These are phyloP conservation scores for Arctostaphylos glauca DNA, from an alignment of 148 eudicot genomes.

Conservation along the genomic window DNA sequence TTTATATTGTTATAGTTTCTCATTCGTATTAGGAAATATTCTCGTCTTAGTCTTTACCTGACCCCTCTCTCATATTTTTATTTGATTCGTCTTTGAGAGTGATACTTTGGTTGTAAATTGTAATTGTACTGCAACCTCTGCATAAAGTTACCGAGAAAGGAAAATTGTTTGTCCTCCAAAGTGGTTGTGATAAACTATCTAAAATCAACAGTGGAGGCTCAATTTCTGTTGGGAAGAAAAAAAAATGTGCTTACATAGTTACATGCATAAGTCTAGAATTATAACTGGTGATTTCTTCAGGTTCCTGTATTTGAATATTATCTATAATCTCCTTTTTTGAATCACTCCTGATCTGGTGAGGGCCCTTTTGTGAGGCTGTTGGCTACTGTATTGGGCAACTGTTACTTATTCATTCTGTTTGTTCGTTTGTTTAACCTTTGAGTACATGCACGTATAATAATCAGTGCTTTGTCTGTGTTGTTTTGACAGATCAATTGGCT, in stretches of 20 bases:
- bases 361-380: neutral
- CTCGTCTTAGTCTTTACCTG: too few relatives aligned
- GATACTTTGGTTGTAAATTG: neutral
- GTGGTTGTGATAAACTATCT: neutral
- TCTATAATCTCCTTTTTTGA: neutral
- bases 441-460: neutral
- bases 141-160: neutral
- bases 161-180: neutral
- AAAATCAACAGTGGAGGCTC: neutral
- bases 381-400: neutral
- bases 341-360: neutral
- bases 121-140: neutral
- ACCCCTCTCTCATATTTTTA: neutral
- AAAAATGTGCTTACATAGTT: neutral
- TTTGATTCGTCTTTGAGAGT: neutral
- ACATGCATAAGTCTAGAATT: neutral
- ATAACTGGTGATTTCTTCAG: neutral
- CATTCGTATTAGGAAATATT: neutral
- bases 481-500: conserved; percentile 39
- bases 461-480: neutral
- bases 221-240: neutral
- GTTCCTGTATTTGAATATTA: neutral
- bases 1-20: neutral
- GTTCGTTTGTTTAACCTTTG: neutral
- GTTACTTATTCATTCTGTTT: neutral